Percentiles rank a stretch among this genome's conserved stretches.
Evolutionary conservation across 306 rosid species (phyloP).

Genomic region (Calophaca sinica): DNA sequence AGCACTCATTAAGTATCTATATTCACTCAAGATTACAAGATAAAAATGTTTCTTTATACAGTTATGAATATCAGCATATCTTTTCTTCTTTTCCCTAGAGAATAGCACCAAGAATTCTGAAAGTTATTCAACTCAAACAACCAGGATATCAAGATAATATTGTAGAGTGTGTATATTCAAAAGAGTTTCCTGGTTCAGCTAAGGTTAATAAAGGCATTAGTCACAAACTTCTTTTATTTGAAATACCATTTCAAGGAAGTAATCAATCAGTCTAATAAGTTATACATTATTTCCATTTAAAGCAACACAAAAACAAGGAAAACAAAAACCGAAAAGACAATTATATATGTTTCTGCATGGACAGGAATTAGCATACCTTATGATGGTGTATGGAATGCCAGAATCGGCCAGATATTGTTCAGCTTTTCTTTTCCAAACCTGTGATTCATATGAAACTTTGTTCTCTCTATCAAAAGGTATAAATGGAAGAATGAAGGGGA

Average conservation of each 20-base stretch:
- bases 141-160: neutral
- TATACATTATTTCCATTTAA: no score
- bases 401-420: conserved; percentile 95
- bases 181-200: neutral
- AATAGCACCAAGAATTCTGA: neutral
- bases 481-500: neutral
- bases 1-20: neutral
- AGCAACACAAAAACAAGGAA: neutral
- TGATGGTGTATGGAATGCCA: conserved; percentile 87
- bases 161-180: neutral
- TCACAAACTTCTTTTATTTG: neutral
- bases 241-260: no score
- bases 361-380: conserved; percentile 62
- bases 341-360: neutral
- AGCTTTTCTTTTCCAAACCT: conserved; percentile 99
- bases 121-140: neutral
- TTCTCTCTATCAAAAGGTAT: conserved; percentile 7
- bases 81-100: neutral
- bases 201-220: neutral
- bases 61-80: neutral
- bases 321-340: neutral
- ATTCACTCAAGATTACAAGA: conserved; percentile 2
- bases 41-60: neutral
- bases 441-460: conserved; percentile 23
- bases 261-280: no score